Evolutionary conservation across 2,329 filamentous ascomycete genomes (phyloP).

Genomic region (Trichoderma sp.): DNA sequence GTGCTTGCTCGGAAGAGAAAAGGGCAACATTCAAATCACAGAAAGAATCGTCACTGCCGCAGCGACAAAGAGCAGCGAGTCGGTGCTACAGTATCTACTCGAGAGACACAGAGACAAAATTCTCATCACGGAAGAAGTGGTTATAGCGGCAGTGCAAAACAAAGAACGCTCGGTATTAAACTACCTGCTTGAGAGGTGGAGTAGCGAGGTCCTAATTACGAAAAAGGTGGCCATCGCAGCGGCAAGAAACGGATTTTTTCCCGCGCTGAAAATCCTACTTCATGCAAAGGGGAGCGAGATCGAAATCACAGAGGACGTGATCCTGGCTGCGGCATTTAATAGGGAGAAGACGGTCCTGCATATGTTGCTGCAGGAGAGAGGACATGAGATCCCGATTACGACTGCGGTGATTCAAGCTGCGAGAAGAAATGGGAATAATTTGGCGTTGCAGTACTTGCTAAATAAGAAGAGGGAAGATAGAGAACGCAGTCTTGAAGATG

Average conservation of each 20-base stretch:
- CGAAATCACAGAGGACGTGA: not conserved
- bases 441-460: not conserved
- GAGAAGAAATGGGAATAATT: not conserved
- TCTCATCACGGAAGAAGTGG: not conserved
- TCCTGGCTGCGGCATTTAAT: slow-evolving; percentile 1
- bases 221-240: not conserved
- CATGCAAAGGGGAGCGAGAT: not conserved
- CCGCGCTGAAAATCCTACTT: not conserved
- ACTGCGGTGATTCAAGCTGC: not conserved
- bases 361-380: not conserved
- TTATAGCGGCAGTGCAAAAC: not conserved
- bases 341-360: not conserved
- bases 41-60: not conserved
- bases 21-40: not conserved
- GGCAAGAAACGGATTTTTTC: not conserved
- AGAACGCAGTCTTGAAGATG: not conserved
- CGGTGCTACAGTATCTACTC: not conserved
- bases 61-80: not conserved
- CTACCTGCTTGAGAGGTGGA: not conserved
- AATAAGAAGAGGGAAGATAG: not conserved
- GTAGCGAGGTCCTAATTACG: not conserved
- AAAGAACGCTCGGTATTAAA: not conserved
- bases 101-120: not conserved
- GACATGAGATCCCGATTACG: not conserved
- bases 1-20: slow-evolving; percentile 12